Conservation (phyloP, 768 basidiomycete genomes). For the Bullera alba region DNA sequence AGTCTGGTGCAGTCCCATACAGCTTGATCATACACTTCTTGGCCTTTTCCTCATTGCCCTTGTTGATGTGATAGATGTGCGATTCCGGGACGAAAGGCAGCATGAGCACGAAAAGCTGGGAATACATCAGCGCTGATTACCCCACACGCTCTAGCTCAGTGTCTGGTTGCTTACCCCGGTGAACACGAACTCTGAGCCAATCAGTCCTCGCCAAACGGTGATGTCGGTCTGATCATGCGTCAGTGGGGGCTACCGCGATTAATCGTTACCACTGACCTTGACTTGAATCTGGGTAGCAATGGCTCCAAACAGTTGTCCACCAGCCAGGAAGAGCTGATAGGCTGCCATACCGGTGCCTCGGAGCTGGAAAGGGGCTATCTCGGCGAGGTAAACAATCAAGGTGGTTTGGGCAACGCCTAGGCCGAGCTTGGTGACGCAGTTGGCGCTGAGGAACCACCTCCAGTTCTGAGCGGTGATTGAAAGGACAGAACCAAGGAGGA, state of each 20-base stretch:
- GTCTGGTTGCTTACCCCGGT: too few relatives aligned
- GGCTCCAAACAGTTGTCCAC: too few relatives aligned
- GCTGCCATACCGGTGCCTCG: not conserved
- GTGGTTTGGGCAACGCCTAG: not conserved
- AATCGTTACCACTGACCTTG: too few relatives aligned
- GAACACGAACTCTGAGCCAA: too few relatives aligned
- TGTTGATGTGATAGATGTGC: constrained; percentile 10
- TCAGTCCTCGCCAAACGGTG: too few relatives aligned
- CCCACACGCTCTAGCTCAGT: too few relatives aligned
- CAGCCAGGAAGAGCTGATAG: too few relatives aligned
- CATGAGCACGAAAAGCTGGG: too few relatives aligned
- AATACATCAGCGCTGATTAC: too few relatives aligned
- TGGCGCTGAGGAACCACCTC: not conserved
- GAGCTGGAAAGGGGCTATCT: not conserved
- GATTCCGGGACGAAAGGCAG: constrained; percentile 24
- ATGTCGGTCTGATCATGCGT: too few relatives aligned
- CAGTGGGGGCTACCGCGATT: too few relatives aligned
- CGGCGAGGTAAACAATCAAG: not conserved
- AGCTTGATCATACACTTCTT: constrained; percentile 15
- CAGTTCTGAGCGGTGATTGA: not conserved
- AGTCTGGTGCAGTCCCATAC: constrained; percentile 13
- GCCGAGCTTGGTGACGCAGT: not conserved
- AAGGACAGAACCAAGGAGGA: not conserved
- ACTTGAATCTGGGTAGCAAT: too few relatives aligned
- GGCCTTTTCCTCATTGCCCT: constrained; percentile 11